Percentiles rank a stretch among this genome's conserved stretches.
These are phyloP conservation scores for Wickerhamiella azymoides DNA, from an alignment of 805 yeast genomes.

Conservation along the genomic window DNA sequence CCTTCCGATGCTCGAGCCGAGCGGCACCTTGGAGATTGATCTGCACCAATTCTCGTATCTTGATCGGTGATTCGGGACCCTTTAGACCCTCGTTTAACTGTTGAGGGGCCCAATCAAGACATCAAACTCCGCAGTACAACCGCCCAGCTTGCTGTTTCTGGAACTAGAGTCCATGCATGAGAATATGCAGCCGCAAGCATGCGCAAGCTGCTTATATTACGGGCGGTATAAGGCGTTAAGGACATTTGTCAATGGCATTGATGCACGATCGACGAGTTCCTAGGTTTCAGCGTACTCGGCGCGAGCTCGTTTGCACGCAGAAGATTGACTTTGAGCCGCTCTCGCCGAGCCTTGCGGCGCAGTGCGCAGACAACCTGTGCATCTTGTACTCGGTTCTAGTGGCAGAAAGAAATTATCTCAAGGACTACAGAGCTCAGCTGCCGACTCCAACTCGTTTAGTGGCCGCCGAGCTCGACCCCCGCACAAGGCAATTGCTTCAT, in stretches of 20 bases:
- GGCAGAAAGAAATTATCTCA: neutral
- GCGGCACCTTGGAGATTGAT: conserved; percentile 4
- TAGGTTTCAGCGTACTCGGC: neutral
- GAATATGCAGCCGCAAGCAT: neutral
- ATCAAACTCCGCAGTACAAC: neutral
- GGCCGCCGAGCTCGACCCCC: neutral
- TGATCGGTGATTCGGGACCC: neutral
- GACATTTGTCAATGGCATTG: neutral
- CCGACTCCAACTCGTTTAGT: neutral
- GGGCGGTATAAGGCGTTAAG: neutral
- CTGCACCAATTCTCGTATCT: conserved; percentile 1
- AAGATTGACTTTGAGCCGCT: neutral
- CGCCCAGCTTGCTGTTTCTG: neutral
- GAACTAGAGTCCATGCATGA: neutral
- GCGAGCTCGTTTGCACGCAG: neutral
- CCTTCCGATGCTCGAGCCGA: neutral
- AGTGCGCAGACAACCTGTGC: neutral
- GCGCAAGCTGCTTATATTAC: conserved; percentile 1
- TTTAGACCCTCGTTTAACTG: too few relatives aligned
- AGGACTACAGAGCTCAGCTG: neutral
- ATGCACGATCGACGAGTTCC: conserved; percentile 1
- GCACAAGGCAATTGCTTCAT: neutral
- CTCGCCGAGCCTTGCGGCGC: neutral
- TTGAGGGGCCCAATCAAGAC: too few relatives aligned
- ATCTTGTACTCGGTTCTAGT: neutral